Evolutionary conservation across 1,284 basidiomycete genomes (phyloP), one percentile per base, ranked within the genome.

Genomic region (Rhodotorula sp.): DNA sequence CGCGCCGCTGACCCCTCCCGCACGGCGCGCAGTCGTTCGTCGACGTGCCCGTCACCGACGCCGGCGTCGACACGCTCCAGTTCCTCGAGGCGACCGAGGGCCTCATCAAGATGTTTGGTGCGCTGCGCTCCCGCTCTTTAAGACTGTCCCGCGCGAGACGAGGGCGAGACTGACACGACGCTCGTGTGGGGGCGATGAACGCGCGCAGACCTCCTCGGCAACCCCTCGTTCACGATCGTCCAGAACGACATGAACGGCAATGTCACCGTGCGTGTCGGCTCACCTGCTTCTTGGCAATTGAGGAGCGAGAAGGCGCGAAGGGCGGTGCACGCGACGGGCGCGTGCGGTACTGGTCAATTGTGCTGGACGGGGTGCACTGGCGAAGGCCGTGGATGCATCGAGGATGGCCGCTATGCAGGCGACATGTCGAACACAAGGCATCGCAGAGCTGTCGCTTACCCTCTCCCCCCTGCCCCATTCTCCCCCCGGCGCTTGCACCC

Each of bases 31-130:
- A 96, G 93, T 94, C 91, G 36, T 97, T 93, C 81, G 88, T 88
- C 78, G 91, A 97, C 82, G 96, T 99, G 44, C 87, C 90, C 48
- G 86, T 93, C 79, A 92, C 90, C 73, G 90, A 92, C 77, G 86
- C 85, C 75, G 95, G 96, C 76, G 88, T 99, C 81, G 89, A 97
- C 81, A 98, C 97, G 7, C 82, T 87, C 56, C 85, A 86, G 57
- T 99, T 99, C 85, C 86, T 96, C 74, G 89, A 97, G 79, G 97
- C 97, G 17, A 87, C 91, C 6, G 87, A 92, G 77, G 94, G 93
- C 57, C 86, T 99, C 61, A 90, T 96, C 75, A 89, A 90, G 76
- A 85, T 99, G 78, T 97, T 99, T 81, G 91, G 94, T 96, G 78
- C 72, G 50, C 17, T n/a, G n/a, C 13, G 12, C 9, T n/a, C 50